phyloP scores from a whole-genome alignment of 73 alveolate genomes.

The Tetrahymena malaccensis region DNA sequence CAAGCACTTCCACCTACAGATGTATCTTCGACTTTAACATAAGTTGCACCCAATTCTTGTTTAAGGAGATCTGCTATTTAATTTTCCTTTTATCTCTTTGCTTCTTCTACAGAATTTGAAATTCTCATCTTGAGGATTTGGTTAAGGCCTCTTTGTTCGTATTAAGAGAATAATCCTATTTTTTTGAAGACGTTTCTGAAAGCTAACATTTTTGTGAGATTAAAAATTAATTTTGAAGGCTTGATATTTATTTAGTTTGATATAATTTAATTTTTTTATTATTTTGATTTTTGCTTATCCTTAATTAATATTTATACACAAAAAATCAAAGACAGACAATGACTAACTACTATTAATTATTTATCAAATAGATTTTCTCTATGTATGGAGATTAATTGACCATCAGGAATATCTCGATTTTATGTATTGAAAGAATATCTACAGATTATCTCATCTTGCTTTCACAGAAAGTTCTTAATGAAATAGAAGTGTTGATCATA shows the following conservation, averaged over 20 bases:
- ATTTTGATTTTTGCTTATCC: neutral
- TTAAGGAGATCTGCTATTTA: neutral
- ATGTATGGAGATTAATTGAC: neutral
- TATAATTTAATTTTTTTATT: neutral
- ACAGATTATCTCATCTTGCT: neutral
- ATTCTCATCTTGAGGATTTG: neutral
- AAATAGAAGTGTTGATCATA: neutral
- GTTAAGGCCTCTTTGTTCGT: neutral
- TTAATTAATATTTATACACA: neutral
- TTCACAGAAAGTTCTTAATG: neutral
- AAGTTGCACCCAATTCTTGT: neutral
- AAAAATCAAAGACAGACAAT: neutral
- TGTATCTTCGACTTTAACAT: neutral
- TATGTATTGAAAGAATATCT: neutral
- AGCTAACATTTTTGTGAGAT: neutral
- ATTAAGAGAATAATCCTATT: neutral
- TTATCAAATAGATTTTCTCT: neutral
- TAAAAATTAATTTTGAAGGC: neutral
- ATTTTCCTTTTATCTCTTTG: neutral
- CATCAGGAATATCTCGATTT: neutral
- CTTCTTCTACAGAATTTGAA: neutral
- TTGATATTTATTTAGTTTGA: neutral
- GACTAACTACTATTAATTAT: neutral
- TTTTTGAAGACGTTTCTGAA: neutral
- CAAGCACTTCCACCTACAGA: neutral